Percentiles rank a stretch among this genome's conserved stretches.
Evolutionary conservation across 163 green algal species (phyloP).

Genomic region (Smithsoniella earleae): DNA sequence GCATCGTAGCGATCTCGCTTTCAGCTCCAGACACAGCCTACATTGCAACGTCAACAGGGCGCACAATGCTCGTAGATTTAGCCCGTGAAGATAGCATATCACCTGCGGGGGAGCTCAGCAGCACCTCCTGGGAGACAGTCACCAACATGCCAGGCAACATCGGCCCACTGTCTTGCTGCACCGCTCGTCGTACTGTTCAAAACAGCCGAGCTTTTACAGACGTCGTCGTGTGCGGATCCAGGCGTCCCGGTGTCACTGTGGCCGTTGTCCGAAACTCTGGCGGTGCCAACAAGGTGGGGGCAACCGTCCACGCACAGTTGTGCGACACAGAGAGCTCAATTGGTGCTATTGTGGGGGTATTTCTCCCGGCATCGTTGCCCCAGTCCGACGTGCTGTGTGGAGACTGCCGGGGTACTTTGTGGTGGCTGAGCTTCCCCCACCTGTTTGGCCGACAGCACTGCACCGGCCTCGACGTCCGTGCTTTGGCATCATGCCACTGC

Average conservation of each 20-base stretch:
- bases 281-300: not conserved
- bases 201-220: not conserved
- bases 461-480: not conserved
- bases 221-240: not conserved
- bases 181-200: not conserved
- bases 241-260: not conserved
- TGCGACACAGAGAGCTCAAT: not conserved
- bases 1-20: too few relatives aligned
- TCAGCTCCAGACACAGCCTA: too few relatives aligned
- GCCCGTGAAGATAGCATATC: too few relatives aligned
- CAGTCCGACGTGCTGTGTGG: not conserved
- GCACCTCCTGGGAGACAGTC: not conserved
- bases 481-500: not conserved
- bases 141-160: not conserved
- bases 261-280: not conserved
- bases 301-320: not conserved
- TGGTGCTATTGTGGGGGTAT: not conserved
- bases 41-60: too few relatives aligned
- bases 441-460: too few relatives aligned
- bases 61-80: too few relatives aligned
- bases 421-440: slow-evolving; percentile 1
- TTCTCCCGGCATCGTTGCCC: not conserved
- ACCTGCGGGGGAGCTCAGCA: not conserved
- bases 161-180: slow-evolving; percentile 17
- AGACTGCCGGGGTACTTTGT: not conserved